These are phyloP conservation scores for Cladosporium sp. DNA, from an alignment of 2,329 filamentous ascomycete species.

Conservation along the genomic window DNA sequence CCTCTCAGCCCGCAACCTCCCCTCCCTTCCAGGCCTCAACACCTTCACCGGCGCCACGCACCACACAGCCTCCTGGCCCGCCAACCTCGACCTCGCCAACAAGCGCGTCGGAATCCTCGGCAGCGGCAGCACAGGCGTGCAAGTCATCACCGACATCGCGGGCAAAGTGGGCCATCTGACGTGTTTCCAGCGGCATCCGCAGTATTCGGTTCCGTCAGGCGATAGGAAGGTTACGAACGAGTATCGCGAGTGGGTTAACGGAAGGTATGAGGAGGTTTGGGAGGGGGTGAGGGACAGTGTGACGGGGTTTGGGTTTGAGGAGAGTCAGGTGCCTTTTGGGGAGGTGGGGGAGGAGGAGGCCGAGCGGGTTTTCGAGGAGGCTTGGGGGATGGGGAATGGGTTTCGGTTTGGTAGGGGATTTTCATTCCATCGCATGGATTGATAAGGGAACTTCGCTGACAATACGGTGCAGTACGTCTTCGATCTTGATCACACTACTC, in stretches of 20 bases:
- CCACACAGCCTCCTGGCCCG: slow-evolving; percentile 34
- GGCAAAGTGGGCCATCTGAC: slow-evolving; percentile 21
- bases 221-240: slow-evolving; percentile 22
- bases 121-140: slow-evolving; percentile 27
- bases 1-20: slow-evolving; percentile 30
- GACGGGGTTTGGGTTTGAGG: slow-evolving; percentile 31
- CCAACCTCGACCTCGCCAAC: slow-evolving; percentile 20
- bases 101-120: slow-evolving; percentile 36
- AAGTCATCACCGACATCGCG: slow-evolving; percentile 25
- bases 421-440: too few relatives aligned
- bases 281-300: slow-evolving; percentile 40
- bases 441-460: too few relatives aligned
- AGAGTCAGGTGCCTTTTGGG: slow-evolving; percentile 15
- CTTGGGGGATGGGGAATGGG: slow-evolving; percentile 26
- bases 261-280: slow-evolving; percentile 27
- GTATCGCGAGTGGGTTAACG: slow-evolving; percentile 22
- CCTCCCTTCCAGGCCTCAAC: slow-evolving; percentile 31
- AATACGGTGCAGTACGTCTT: too few relatives aligned
- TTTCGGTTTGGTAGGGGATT: too few relatives aligned
- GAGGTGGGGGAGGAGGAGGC: slow-evolving; percentile 20
- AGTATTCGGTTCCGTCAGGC: slow-evolving; percentile 28
- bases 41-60: slow-evolving; percentile 30
- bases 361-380: slow-evolving; percentile 24
- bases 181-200: slow-evolving; percentile 25
- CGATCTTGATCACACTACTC: too few relatives aligned